Evolutionary conservation across 306 rosid species (phyloP).

Genomic region (Amphicarpaea edgeworthii): DNA sequence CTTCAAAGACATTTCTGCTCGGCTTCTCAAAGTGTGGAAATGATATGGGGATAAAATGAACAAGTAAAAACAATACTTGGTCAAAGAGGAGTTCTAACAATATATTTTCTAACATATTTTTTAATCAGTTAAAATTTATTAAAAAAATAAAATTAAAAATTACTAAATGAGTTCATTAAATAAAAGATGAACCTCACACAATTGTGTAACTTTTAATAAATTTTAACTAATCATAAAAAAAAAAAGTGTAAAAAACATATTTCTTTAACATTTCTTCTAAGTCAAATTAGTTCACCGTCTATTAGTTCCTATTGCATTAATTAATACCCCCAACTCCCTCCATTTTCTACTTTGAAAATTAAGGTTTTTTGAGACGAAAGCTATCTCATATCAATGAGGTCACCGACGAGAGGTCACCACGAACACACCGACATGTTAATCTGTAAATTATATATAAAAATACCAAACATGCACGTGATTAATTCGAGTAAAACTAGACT

Average conservation of each 20-base stretch:
- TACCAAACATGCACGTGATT: too few species aligned
- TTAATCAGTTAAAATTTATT: neutral
- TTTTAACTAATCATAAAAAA: too few species aligned
- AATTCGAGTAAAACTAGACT: too few species aligned
- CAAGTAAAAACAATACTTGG: neutral
- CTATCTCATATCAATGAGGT: neutral
- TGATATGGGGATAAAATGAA: neutral
- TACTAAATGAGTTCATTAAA: neutral
- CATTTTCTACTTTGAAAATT: neutral
- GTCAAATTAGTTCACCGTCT: neutral
- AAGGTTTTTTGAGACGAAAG: neutral
- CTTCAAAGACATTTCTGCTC: constrained; percentile 2
- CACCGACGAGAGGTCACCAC: neutral
- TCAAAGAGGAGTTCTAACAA: neutral
- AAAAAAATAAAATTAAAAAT: neutral
- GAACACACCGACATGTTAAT: neutral
- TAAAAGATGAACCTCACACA: neutral
- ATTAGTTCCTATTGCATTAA: neutral
- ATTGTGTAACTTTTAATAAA: neutral
- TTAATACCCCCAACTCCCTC: neutral
- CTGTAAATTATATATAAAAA: too few species aligned
- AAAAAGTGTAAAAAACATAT: neutral
- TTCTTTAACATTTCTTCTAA: neutral
- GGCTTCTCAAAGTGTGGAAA: constrained; percentile 2
- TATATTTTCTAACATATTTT: neutral